Evolutionary conservation across 225 moss, liverwort and hornwort genomes (phyloP), one percentile per base, ranked within the genome.

Genomic region (Ulota crispa): DNA sequence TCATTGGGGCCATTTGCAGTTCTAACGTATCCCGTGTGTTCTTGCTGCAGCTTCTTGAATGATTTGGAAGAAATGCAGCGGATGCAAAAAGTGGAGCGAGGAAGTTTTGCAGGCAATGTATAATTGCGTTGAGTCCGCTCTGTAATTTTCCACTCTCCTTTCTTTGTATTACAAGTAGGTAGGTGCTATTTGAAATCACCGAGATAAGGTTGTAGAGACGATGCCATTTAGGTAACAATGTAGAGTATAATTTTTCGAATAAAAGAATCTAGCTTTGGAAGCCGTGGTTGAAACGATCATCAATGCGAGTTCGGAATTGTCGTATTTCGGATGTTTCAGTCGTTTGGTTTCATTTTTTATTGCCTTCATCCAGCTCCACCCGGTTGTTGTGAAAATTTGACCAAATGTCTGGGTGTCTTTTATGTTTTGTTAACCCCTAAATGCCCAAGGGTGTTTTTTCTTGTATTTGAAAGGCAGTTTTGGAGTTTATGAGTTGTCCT

Each of bases 61-160:
- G 94, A 96, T 53, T 85, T 94, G 88, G 98, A 99, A 87, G 98
- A 99, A 82, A 88, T 99, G 30, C 93, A 94, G 76, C 89, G 93
- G 69, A 91, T 93, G 86, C 93, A 96, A 78, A 92, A 91, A 65
- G 93, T 93, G 57, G 96, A 96, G 76, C 91, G 95, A 73, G 94
- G 93, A 57, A 97, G 94, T 89, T 84, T 93, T 76, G 84, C 84
- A 63, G 73, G 76, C 61, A 83, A 61, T 77, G 74, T 74, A 74
- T 88, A 87, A 73, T 30, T 18, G 9, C 63, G 55, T 66, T 34
- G 69, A 15, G 43, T 62, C 43, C 13, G 27, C 62, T 68, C 41
- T 68, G 57, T 80, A 81, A 36, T 67, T 53, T 66, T 55, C 79
- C 68, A 43, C 64, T 77, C 30, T 63, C 39, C 21, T 62, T 64